phyloP scores from a whole-genome alignment of 2,329 filamentous ascomycete genomes.

The Xylaria sp. region DNA sequence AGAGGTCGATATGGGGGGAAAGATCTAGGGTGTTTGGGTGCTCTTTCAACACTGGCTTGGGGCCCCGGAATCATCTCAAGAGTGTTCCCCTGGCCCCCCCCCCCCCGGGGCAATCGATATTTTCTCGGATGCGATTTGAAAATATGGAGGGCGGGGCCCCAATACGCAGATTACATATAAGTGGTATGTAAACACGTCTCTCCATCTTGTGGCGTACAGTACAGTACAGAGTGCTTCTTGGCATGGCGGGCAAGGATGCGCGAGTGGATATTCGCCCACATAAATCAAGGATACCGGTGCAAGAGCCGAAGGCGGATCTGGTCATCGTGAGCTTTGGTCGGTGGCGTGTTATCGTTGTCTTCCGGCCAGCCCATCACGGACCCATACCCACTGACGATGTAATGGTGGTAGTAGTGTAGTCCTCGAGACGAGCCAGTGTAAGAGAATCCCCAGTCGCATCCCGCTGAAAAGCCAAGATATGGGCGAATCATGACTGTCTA shows the following conservation, averaged over 20 bases:
- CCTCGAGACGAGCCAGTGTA: not conserved
- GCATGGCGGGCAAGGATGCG: not conserved
- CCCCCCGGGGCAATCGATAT: slow-evolving; percentile 2
- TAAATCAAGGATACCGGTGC: not conserved
- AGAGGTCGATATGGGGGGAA: not conserved
- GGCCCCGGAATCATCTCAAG: not conserved
- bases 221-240: not conserved
- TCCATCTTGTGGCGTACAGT: not conserved
- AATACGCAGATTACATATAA: not conserved
- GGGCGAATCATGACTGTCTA: no score
- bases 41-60: not conserved
- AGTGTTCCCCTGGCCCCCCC: no score
- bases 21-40: not conserved
- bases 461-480: not conserved
- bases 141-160: slow-evolving; percentile 6
- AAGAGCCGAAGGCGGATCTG: not conserved
- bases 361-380: not conserved
- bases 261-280: not conserved
- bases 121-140: not conserved
- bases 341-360: not conserved
- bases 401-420: no score
- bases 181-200: not conserved
- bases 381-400: not conserved
- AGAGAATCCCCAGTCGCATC: not conserved
- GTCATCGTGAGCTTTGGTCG: not conserved